Conservation (phyloP, 306 rosid species). For the Inga oerstediana region DNA sequence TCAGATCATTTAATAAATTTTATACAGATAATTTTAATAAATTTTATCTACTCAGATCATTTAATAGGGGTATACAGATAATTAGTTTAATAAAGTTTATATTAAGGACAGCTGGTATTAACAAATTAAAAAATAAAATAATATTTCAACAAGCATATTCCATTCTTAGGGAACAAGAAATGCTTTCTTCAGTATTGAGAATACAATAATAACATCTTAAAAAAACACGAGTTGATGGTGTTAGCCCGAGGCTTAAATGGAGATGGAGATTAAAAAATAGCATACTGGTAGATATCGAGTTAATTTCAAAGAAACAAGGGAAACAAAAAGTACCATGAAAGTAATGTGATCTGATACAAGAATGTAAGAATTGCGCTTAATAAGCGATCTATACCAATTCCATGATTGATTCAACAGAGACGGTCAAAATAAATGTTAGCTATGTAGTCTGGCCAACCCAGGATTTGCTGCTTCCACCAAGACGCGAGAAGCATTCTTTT, state of each 20-base stretch:
- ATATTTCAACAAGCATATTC: background rate
- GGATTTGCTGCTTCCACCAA: slow-evolving; percentile 8
- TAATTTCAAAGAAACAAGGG: background rate
- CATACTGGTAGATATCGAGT: background rate
- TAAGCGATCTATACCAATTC: slow-evolving; percentile 32
- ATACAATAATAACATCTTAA: background rate
- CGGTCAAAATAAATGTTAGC: slow-evolving; percentile 33
- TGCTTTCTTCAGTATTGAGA: background rate
- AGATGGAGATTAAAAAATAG: background rate
- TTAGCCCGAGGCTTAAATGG: too few relatives aligned
- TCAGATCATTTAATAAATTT: too few relatives aligned
- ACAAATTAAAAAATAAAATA: background rate
- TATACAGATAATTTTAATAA: too few relatives aligned
- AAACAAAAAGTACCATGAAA: slow-evolving; percentile 10
- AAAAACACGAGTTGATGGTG: too few relatives aligned
- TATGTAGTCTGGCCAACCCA: slow-evolving; percentile 7
- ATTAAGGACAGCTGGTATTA: too few relatives aligned
- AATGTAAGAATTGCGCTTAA: slow-evolving; percentile 13
- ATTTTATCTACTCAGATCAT: too few relatives aligned
- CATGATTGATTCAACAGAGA: slow-evolving; percentile 28
- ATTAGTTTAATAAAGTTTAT: too few relatives aligned
- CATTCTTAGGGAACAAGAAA: background rate
- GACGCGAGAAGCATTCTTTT: background rate
- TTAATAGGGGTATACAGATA: too few relatives aligned
- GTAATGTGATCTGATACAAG: slow-evolving; percentile 28